A percentile compares a stretch with the other conserved stretches of the same genome.
phyloP scores from a whole-genome alignment of 495 filamentous ascomycete genomes.

The Annulohypoxylon nitens region DNA sequence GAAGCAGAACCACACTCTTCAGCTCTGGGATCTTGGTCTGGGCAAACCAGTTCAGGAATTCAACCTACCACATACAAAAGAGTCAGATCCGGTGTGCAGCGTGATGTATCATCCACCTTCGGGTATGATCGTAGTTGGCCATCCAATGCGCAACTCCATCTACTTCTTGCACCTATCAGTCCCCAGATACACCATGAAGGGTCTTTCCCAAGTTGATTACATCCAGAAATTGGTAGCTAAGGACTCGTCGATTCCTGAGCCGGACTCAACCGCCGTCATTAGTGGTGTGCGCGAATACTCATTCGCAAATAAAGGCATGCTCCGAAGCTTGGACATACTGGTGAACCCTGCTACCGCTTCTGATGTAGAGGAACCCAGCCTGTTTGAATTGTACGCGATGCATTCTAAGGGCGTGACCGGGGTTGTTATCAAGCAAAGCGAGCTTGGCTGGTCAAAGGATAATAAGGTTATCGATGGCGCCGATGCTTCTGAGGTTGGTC shows the following conservation, averaged over 20 bases:
- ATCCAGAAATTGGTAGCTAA: conserved; percentile 80
- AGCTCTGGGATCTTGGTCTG: conserved; percentile 98
- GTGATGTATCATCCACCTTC: conserved; percentile 91
- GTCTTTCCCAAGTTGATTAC: conserved; percentile 87
- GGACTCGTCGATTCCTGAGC: conserved; percentile 79
- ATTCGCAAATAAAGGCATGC: conserved; percentile 85
- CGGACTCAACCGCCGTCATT: conserved; percentile 94
- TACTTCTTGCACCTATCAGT: conserved; percentile 96
- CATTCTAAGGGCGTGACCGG: conserved; percentile 95
- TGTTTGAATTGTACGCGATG: conserved; percentile 97
- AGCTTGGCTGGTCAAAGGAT: conserved; percentile 89
- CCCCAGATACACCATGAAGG: conserved; percentile 84
- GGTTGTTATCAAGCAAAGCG: conserved; percentile 83
- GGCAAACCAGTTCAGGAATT: conserved; percentile 96
- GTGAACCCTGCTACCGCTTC: conserved; percentile 68
- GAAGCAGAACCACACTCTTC: conserved; percentile 98
- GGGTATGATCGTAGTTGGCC: conserved; percentile 92
- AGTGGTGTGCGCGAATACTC: conserved; percentile 95
- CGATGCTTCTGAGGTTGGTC: conserved; percentile 77
- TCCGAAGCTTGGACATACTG: conserved; percentile 91
- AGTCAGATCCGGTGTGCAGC: conserved; percentile 96
- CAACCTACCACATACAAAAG: conserved; percentile 94
- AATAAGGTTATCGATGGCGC: conserved; percentile 83
- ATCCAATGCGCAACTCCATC: conserved; percentile 96
- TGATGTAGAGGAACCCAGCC: conserved; percentile 67